These are phyloP conservation scores for Ceratocystis lukuohia DNA, from an alignment of 2,329 filamentous ascomycete species.

Conservation along the genomic window DNA sequence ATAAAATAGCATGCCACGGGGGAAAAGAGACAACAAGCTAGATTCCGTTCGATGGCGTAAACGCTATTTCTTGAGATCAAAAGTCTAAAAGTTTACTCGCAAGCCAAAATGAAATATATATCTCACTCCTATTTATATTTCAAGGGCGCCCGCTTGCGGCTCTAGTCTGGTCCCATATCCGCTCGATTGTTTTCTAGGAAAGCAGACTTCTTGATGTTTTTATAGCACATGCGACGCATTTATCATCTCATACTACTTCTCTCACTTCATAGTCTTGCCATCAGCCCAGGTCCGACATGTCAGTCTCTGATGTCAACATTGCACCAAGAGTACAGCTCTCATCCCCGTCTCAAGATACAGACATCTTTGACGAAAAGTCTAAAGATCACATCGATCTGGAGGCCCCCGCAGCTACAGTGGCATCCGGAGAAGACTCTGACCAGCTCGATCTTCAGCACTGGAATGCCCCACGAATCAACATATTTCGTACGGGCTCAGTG, in stretches of 20 bases:
- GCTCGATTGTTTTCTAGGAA: neutral
- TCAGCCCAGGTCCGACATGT: neutral
- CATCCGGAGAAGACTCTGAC: constrained; percentile 12
- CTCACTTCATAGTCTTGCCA: neutral
- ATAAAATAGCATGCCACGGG: neutral
- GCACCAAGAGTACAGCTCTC: neutral
- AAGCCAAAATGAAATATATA: neutral
- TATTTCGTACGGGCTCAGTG: constrained; percentile 43
- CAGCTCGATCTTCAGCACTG: constrained; percentile 36
- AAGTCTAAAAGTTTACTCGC: neutral
- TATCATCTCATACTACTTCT: neutral
- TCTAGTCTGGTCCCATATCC: neutral
- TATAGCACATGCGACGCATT: neutral
- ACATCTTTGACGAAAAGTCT: constrained; percentile 12
- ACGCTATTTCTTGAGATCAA: neutral
- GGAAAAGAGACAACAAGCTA: neutral
- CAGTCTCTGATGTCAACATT: neutral
- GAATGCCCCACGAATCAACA: constrained; percentile 48
- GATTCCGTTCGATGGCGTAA: neutral
- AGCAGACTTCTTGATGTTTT: neutral
- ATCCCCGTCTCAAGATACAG: constrained; percentile 5
- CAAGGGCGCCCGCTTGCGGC: neutral
- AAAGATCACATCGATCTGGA: neutral
- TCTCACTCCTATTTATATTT: neutral
- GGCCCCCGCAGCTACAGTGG: neutral